A percentile compares a stretch with the other conserved stretches of the same genome.
phyloP scores from a whole-genome alignment of 108 stramenopile species.

The Mediolabrus comicus region DNA sequence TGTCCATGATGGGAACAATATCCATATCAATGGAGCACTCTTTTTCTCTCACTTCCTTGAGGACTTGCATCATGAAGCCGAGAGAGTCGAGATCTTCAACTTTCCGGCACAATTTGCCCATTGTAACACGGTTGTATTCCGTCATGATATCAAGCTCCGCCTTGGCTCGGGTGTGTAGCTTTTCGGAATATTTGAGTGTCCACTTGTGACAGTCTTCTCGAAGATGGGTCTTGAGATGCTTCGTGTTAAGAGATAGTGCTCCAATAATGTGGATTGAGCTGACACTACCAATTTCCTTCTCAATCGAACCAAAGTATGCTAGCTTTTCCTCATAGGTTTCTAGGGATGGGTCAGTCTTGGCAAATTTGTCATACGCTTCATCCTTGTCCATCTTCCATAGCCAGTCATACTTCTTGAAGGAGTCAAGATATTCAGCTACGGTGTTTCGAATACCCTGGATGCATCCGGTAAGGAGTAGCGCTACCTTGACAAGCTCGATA shows the following conservation, averaged over 20 bases:
- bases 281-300: constrained; percentile 70
- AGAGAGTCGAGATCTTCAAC: constrained; percentile 81
- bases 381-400: constrained; percentile 90
- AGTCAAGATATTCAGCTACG: constrained; percentile 79
- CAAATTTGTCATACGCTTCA: constrained; percentile 71
- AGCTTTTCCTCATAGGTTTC: constrained; percentile 79
- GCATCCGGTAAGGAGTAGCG: constrained; percentile 86
- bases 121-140: constrained; percentile 75
- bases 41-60: constrained; percentile 64
- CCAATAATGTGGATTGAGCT: constrained; percentile 83
- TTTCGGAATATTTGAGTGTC: constrained; percentile 69
- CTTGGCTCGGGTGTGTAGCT: constrained; percentile 47
- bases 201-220: constrained; percentile 73
- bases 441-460: constrained; percentile 88
- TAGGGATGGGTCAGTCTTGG: constrained; percentile 66
- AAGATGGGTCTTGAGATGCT: constrained; percentile 70
- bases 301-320: constrained; percentile 56
- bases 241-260: constrained; percentile 84
- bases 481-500: constrained; percentile 88
- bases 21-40: constrained; percentile 66
- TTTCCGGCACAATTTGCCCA: constrained; percentile 56
- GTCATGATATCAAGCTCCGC: constrained; percentile 67
- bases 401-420: constrained; percentile 79
- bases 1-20: constrained; percentile 86
- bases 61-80: constrained; percentile 79